A percentile compares a stretch with the other conserved stretches of the same genome.
phyloP scores from a whole-genome alignment of 2,329 filamentous ascomycete species.

The Colletotrichum higginsianum region DNA sequence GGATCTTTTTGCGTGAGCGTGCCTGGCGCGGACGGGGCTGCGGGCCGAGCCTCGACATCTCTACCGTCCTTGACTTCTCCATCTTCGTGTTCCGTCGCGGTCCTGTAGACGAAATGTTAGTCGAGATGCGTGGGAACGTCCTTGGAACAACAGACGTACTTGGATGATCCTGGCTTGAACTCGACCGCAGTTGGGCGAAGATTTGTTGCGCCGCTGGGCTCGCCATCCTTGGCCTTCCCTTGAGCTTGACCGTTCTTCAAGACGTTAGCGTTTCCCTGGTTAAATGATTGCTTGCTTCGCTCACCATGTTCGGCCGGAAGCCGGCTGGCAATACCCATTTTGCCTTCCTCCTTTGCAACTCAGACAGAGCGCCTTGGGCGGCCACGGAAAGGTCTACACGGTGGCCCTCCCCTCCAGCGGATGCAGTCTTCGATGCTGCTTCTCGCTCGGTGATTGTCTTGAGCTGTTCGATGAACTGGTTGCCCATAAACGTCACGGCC shows the following conservation, averaged over 20 bases:
- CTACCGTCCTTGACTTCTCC: slow-evolving; percentile 77
- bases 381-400: slow-evolving; percentile 83
- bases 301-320: slow-evolving; percentile 76
- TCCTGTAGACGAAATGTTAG: slow-evolving; percentile 7
- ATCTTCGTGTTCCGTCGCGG: slow-evolving; percentile 73
- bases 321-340: slow-evolving; percentile 83
- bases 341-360: slow-evolving; percentile 76
- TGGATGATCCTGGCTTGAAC: slow-evolving; percentile 70
- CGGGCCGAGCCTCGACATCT: slow-evolving; percentile 19
- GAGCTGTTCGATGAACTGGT: slow-evolving; percentile 74
- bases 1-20: slow-evolving; percentile 27
- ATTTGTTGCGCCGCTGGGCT: slow-evolving; percentile 54
- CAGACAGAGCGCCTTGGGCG: slow-evolving; percentile 79
- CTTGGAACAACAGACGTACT: slow-evolving; percentile 55
- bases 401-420: slow-evolving; percentile 68
- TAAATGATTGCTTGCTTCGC: slow-evolving; percentile 44
- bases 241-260: slow-evolving; percentile 58
- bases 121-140: neutral
- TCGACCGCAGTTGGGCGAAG: slow-evolving; percentile 74
- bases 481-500: slow-evolving; percentile 89
- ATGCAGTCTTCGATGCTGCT: slow-evolving; percentile 62
- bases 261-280: slow-evolving; percentile 52
- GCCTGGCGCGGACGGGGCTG: slow-evolving; percentile 21
- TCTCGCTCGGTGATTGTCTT: slow-evolving; percentile 77
- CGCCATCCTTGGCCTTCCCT: slow-evolving; percentile 56